Conservation (phyloP, 1,139 yeast species). For the Taphrina betulina region DNA sequence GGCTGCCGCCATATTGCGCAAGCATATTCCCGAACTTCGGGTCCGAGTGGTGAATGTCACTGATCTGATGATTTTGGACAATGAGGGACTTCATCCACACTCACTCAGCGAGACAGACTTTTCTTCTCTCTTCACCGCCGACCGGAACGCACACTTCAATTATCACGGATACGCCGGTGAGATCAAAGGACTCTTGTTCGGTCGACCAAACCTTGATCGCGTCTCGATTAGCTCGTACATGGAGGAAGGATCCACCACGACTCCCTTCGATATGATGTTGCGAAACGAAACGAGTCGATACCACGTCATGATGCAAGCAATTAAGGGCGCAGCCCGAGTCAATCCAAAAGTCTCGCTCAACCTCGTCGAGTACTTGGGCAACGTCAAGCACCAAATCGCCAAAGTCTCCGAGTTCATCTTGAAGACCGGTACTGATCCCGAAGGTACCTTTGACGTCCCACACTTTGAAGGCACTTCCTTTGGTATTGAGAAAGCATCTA, state of each 20-base stretch:
- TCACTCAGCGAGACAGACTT: conserved; percentile 36
- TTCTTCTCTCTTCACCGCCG: conserved; percentile 36
- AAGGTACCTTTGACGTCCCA: conserved; percentile 37
- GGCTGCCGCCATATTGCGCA: conserved; percentile 38
- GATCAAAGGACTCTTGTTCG: conserved; percentile 38
- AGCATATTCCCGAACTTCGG: conserved; percentile 36
- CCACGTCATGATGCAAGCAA: conserved; percentile 37
- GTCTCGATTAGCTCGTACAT: conserved; percentile 37
- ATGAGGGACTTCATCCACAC: conserved; percentile 37
- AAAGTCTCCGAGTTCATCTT: conserved; percentile 36
- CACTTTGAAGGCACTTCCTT: conserved; percentile 28
- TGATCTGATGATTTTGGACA: conserved; percentile 38
- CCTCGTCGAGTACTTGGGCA: conserved; percentile 34
- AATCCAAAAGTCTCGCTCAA: conserved; percentile 36
- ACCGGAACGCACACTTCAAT: conserved; percentile 38
- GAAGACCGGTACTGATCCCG: conserved; percentile 37
- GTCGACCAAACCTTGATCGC: conserved; percentile 36
- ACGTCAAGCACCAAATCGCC: conserved; percentile 34
- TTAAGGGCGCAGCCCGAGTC: conserved; percentile 35
- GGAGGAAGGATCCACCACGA: conserved; percentile 39
- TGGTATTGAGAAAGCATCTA: background rate
- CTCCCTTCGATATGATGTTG: conserved; percentile 38
- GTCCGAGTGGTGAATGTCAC: conserved; percentile 40
- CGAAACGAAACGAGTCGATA: conserved; percentile 38
- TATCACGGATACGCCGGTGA: conserved; percentile 39